phyloP scores from a whole-genome alignment of 2,329 filamentous ascomycete species.

The Aspergillus alliaceus region DNA sequence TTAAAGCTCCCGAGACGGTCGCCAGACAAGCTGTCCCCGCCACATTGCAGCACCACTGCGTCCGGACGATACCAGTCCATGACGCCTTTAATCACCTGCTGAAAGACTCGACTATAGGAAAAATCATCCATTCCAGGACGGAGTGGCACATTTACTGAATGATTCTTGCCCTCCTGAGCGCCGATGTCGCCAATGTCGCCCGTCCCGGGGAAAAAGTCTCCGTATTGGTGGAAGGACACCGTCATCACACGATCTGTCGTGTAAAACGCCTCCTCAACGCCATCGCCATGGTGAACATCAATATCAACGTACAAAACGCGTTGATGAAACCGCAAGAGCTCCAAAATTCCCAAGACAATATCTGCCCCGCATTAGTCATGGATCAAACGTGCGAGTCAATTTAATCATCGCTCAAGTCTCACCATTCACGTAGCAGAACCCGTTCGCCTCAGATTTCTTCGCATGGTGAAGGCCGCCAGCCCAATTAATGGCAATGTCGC shows the following conservation, averaged over 20 bases:
- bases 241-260: constrained; percentile 72
- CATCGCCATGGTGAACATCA: constrained; percentile 67
- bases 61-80: constrained; percentile 70
- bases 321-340: constrained; percentile 63
- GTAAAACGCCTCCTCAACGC: constrained; percentile 71
- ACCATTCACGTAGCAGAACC: constrained; percentile 97
- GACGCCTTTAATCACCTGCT: constrained; percentile 65
- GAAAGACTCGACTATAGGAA: constrained; percentile 68
- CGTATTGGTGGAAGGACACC: constrained; percentile 71
- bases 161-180: constrained; percentile 65
- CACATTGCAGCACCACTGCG: constrained; percentile 68
- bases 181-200: constrained; percentile 69
- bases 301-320: constrained; percentile 67
- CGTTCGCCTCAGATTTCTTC: constrained; percentile 89
- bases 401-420: no score
- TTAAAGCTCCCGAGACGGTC: constrained; percentile 70
- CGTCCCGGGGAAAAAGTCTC: constrained; percentile 70
- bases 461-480: constrained; percentile 95
- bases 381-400: no score
- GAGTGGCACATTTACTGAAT: constrained; percentile 68
- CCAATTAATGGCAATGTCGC: constrained; percentile 76
- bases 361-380: constrained; percentile 43
- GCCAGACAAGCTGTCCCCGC: constrained; percentile 66
- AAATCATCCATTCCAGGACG: constrained; percentile 68
- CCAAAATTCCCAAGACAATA: constrained; percentile 66